Percentiles rank a stretch among this genome's conserved stretches.
phyloP scores from a whole-genome alignment of 768 basidiomycete genomes.

The Tricholomella constricta region DNA sequence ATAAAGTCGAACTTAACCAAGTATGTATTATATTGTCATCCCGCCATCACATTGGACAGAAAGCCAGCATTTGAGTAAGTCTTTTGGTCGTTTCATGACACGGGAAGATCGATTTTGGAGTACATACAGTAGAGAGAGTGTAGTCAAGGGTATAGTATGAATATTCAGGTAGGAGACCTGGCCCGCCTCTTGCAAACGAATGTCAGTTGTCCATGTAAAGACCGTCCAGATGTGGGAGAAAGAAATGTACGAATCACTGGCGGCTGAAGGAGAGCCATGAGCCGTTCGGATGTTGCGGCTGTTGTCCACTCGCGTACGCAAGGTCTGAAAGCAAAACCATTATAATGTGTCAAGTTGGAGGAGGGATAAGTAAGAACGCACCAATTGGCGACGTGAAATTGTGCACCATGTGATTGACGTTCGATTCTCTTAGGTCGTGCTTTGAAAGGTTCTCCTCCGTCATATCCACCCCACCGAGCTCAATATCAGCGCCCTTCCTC shows the following conservation, averaged over 20 bases:
- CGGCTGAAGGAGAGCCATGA: slow-evolving; percentile 37
- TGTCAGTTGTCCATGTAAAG: background rate
- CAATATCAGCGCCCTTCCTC: slow-evolving; percentile 38
- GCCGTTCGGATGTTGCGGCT: slow-evolving; percentile 13
- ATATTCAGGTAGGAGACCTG: background rate
- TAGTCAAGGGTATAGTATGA: background rate
- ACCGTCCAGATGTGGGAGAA: background rate
- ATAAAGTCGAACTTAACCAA: too few species aligned
- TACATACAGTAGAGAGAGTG: background rate
- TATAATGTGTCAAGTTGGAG: background rate
- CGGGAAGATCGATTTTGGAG: background rate
- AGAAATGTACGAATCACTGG: slow-evolving; percentile 16
- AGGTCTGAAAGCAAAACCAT: slow-evolving; percentile 21
- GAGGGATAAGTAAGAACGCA: slow-evolving; percentile 31
- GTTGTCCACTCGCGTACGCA: slow-evolving; percentile 19
- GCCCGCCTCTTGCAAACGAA: background rate
- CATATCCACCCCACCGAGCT: slow-evolving; percentile 37
- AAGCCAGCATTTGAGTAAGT: too few species aligned
- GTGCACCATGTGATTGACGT: slow-evolving; percentile 55
- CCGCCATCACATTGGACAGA: too few species aligned
- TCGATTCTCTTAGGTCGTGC: slow-evolving; percentile 38
- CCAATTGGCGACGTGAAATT: slow-evolving; percentile 74
- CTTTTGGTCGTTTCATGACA: too few species aligned
- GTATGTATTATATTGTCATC: too few species aligned
- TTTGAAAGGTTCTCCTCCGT: slow-evolving; percentile 47